phyloP scores from a whole-genome alignment of 345 rosid species.

The Murraya koenigii region DNA sequence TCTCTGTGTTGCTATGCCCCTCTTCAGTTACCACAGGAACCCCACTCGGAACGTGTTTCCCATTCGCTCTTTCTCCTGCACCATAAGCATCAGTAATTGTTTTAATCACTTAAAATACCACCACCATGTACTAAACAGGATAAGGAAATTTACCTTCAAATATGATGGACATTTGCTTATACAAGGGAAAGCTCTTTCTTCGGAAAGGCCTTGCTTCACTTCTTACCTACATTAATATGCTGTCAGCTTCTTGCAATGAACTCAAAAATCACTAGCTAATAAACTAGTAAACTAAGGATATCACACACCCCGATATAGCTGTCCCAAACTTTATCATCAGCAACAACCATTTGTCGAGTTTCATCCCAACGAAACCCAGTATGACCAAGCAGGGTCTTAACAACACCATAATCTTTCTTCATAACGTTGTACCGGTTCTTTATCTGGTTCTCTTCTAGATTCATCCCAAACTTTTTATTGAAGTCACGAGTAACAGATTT shows the following conservation, averaged over 20 bases:
- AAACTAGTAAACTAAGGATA: background rate
- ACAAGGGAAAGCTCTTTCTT: conserved; percentile 37
- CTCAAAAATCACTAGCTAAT: background rate
- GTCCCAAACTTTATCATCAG: conserved; percentile 41
- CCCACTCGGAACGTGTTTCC: conserved; percentile 22
- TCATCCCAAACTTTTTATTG: conserved; percentile 32
- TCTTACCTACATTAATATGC: conserved; percentile 18
- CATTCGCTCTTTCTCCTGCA: conserved; percentile 30
- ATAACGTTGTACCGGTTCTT: conserved; percentile 43
- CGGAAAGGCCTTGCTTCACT: conserved; percentile 41
- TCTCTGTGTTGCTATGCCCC: conserved; percentile 38
- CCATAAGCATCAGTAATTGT: background rate
- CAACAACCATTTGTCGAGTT: conserved; percentile 35
- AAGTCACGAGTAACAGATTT: conserved; percentile 31
- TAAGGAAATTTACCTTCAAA: conserved; percentile 29
- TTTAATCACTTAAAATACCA: background rate
- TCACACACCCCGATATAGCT: conserved; percentile 29
- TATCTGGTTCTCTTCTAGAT: conserved; percentile 39
- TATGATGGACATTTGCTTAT: conserved; percentile 31
- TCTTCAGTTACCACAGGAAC: conserved; percentile 23
- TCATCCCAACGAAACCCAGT: conserved; percentile 37
- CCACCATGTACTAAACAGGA: too few relatives aligned
- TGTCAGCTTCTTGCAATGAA: background rate
- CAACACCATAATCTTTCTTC: conserved; percentile 40
- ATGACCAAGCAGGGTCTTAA: conserved; percentile 28